phyloP scores from a whole-genome alignment of 2,329 filamentous ascomycete species.

The Claviceps africana region DNA sequence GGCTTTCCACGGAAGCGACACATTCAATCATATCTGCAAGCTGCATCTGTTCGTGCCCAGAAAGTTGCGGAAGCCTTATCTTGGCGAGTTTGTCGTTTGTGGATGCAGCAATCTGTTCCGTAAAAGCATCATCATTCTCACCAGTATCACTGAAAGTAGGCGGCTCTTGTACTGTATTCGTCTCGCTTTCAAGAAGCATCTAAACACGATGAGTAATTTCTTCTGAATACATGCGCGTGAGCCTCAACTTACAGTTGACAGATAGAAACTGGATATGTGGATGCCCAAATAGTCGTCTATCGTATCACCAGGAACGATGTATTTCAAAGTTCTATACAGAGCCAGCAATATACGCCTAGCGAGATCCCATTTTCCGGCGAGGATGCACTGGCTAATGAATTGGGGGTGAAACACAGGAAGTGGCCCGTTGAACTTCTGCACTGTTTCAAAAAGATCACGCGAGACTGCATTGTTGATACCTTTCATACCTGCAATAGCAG shows the following conservation, averaged over 20 bases:
- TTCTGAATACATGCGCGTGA: too few relatives aligned
- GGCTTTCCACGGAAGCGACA: conserved; percentile 68
- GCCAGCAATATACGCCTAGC: conserved; percentile 61
- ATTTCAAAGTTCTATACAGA: conserved; percentile 66
- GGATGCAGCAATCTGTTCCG: conserved; percentile 52
- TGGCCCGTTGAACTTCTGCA: conserved; percentile 73
- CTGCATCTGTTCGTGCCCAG: conserved; percentile 74
- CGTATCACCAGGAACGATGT: conserved; percentile 64
- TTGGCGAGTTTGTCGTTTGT: conserved; percentile 67
- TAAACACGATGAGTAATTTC: neutral
- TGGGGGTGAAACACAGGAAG: conserved; percentile 87
- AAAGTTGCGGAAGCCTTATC: conserved; percentile 64
- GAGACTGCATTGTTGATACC: conserved; percentile 35
- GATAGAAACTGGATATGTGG: conserved; percentile 3
- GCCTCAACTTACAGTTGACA: conserved; percentile 1
- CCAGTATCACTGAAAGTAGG: conserved; percentile 27
- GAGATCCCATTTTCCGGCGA: conserved; percentile 59
- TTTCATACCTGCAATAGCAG: conserved; percentile 39
- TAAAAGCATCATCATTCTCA: conserved; percentile 44
- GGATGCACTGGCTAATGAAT: conserved; percentile 72
- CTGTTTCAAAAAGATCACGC: conserved; percentile 66
- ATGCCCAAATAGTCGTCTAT: conserved; percentile 67
- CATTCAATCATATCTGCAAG: conserved; percentile 77
- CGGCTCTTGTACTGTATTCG: conserved; percentile 19
- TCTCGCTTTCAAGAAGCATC: conserved; percentile 1